A percentile compares a stretch with the other conserved stretches of the same genome.
Conservation (phyloP, 805 yeast species). For the Ogataea ganodermae region DNA sequence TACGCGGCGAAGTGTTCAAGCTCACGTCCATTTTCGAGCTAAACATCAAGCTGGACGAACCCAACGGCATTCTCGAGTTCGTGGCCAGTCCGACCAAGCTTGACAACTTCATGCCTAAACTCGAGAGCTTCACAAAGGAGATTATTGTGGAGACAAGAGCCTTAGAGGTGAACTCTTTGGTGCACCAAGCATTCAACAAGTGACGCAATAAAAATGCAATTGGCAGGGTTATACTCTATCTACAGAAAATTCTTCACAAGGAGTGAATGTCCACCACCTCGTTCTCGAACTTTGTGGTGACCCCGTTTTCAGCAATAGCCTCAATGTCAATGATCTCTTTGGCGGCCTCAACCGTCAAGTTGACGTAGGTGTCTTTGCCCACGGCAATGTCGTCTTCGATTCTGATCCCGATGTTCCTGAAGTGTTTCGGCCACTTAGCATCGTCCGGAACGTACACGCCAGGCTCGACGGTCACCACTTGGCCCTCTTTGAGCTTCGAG, state of each 20-base stretch:
- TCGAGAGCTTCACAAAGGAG: constrained; percentile 15
- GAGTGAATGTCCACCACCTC: constrained; percentile 40
- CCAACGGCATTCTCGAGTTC: constrained; percentile 16
- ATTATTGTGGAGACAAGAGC: constrained; percentile 21
- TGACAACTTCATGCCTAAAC: constrained; percentile 2
- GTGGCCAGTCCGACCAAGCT: not conserved
- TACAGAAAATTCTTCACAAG: constrained; percentile 13
- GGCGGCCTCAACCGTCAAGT: constrained; percentile 77
- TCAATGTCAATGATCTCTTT: constrained; percentile 88
- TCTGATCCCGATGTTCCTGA: constrained; percentile 87
- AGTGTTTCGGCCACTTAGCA: constrained; percentile 73
- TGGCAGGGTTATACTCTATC: no score
- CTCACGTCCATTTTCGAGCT: constrained; percentile 28
- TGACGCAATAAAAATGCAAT: not conserved
- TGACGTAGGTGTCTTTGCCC: constrained; percentile 55
- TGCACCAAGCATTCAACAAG: constrained; percentile 16
- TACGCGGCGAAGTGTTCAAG: constrained; percentile 23
- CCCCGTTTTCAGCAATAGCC: constrained; percentile 59
- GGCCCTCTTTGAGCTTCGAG: constrained; percentile 58
- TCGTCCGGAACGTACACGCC: constrained; percentile 86
- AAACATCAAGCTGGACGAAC: constrained; percentile 28
- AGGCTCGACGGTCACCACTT: constrained; percentile 93
- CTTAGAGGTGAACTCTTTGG: constrained; percentile 20
- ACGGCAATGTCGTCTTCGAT: constrained; percentile 92
- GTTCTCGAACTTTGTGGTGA: constrained; percentile 45